Evolutionary conservation across 257 asterid species (phyloP).

Genomic region (Hygrophila difformis): DNA sequence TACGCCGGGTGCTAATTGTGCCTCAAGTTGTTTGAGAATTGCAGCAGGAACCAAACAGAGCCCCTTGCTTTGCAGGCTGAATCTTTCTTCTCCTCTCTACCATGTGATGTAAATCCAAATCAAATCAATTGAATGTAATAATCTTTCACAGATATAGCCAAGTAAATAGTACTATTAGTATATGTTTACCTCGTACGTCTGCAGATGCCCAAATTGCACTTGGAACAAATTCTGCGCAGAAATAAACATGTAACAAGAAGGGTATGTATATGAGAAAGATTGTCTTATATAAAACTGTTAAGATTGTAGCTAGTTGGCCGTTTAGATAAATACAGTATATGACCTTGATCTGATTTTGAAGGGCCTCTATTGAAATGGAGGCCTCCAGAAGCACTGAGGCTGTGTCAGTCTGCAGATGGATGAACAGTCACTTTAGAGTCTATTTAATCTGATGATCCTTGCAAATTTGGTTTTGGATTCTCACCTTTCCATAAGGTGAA

Average conservation of each 20-base stretch:
- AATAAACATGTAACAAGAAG: neutral
- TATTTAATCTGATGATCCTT: too few relatives aligned
- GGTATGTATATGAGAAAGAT: too few relatives aligned
- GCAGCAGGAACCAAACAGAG: conserved; percentile 36
- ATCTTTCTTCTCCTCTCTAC: conserved; percentile 23
- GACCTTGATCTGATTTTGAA: conserved; percentile 54
- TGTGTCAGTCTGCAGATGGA: too few relatives aligned
- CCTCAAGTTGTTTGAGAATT: conserved; percentile 21
- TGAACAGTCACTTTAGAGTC: neutral
- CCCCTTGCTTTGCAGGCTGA: conserved; percentile 31
- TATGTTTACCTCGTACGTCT: neutral
- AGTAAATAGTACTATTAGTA: too few relatives aligned
- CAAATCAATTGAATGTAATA: too few relatives aligned
- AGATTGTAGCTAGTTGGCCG: too few relatives aligned
- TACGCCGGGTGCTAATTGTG: too few relatives aligned
- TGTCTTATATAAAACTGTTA: too few relatives aligned
- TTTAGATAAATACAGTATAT: too few relatives aligned
- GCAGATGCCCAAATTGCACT: conserved; percentile 5
- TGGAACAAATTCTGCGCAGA: conserved; percentile 20
- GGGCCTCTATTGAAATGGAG: conserved; percentile 38
- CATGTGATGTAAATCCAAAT: conserved; percentile 2
- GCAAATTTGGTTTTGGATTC: too few relatives aligned
- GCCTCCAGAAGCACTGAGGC: conserved; percentile 65
- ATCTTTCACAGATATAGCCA: too few relatives aligned
- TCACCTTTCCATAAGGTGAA: conserved; percentile 75